Evolutionary conservation across 169 alveolate species (phyloP), one percentile per base, ranked within the genome.

Genomic region (Amoebophrya sp.): DNA sequence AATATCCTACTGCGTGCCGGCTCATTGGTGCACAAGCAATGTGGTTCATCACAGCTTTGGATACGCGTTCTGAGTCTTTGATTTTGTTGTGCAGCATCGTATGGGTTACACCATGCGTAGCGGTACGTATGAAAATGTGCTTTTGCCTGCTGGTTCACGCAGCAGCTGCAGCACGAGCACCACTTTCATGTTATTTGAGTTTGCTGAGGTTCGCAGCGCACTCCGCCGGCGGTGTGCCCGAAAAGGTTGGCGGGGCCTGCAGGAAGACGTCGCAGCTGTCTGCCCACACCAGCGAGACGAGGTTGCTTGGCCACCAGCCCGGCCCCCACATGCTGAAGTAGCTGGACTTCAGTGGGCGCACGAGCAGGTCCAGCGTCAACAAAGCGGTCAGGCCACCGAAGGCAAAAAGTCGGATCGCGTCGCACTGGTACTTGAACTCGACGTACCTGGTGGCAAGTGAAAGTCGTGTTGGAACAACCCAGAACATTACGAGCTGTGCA

Each of bases 401-500:
- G 4, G 78, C 78, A n/a, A 58, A 58, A 58, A 58, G 34, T 16
- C 78, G 78, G 7, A 58, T 29, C 78, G 78, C 78, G 23, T 58
- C 78, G 78, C 78, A 58, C 78, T 58, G 78, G 34, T 58, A 58
- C 78, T 58, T 58, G 78, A 58, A 58, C 78, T 58, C 78, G 29
- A 58, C 78, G 23, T 58, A 58, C 78, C 78, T 58, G 2, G 34
- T 42, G 20, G 48, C 48, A 42, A 42, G 4, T 42, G 4, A 4
- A 42, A 4, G 20, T 42, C 48, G 48, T 13, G 48, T 13, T 13
- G 48, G 13, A 42, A 7, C 48, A 42, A 42, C 48, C n/a, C 18
- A 45, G 18, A 45, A 45, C 10, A 10, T 45, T 15, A 45, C 10
- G 18, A 45, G 67, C 10, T 18, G 67, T 45, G n/a, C n/a, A 45